A percentile compares a stretch with the other conserved stretches of the same genome.
Evolutionary conservation across 2,329 filamentous ascomycete genomes (phyloP).

Genomic region (Aspergillus sp.): DNA sequence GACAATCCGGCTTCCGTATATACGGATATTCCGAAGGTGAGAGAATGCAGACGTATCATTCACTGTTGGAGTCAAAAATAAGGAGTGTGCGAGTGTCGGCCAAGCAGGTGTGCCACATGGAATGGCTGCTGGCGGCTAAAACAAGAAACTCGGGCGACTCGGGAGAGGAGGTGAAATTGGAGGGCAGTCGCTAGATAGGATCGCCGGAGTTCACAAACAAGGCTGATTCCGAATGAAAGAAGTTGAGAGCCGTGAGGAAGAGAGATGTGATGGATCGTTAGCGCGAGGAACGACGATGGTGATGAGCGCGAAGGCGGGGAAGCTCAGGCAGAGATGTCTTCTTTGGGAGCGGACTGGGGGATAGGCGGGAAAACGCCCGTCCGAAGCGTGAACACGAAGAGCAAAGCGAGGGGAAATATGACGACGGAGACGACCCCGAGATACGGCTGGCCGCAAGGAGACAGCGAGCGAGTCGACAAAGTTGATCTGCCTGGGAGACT

Average conservation of each 20-base stretch:
- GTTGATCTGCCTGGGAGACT: background rate
- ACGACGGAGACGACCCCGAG: background rate
- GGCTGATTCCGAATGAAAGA: background rate
- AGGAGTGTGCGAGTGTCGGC: constrained; percentile 1
- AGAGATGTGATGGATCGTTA: constrained; percentile 3
- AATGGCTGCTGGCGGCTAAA: constrained; percentile 19
- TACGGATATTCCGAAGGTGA: background rate
- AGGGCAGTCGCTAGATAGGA: background rate
- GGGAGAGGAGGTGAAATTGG: background rate
- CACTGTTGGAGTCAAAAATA: background rate
- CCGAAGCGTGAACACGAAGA: background rate
- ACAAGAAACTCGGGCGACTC: constrained; percentile 1
- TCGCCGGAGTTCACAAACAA: background rate
- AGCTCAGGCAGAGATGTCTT: constrained; percentile 13
- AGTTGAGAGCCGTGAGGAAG: background rate
- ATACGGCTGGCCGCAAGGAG: background rate
- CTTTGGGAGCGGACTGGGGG: background rate
- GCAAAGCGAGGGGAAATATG: background rate
- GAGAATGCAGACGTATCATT: constrained; percentile 2
- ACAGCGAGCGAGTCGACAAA: background rate
- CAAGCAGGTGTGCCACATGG: constrained; percentile 20
- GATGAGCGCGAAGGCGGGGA: constrained; percentile 13
- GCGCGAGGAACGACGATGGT: constrained; percentile 9
- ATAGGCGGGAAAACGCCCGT: background rate
- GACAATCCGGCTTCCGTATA: background rate